These are phyloP conservation scores for Sporothrix euskadiensis DNA, from an alignment of 2,329 filamentous ascomycete genomes.

Conservation along the genomic window DNA sequence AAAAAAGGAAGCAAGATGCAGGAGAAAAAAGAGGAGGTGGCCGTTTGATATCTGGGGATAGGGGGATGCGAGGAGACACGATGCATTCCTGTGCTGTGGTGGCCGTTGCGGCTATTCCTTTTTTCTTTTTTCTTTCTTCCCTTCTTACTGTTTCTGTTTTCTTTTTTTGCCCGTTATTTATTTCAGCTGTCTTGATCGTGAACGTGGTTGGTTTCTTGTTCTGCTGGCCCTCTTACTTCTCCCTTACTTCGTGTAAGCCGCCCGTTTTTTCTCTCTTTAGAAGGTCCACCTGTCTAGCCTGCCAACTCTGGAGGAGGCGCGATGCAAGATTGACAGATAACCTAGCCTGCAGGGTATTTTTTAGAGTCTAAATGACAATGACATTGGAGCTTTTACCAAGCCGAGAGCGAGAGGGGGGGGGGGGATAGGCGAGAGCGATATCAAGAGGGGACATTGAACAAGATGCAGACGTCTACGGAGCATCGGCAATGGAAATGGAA, in stretches of 20 bases:
- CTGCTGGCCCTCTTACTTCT: neutral
- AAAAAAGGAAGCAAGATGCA: conserved; percentile 12
- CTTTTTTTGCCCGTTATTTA: neutral
- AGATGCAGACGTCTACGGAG: neutral
- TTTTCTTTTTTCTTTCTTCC: neutral
- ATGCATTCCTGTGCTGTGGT: neutral
- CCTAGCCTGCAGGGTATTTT: conserved; percentile 5
- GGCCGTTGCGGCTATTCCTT: neutral
- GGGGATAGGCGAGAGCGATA: neutral
- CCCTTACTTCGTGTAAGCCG: conserved; percentile 7
- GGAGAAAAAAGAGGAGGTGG: neutral
- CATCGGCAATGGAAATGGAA: neutral
- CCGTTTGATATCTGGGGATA: neutral
- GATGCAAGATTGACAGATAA: neutral
- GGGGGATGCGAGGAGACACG: neutral
- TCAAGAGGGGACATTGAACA: neutral
- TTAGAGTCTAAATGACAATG: neutral
- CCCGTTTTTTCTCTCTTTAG: neutral
- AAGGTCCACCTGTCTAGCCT: neutral
- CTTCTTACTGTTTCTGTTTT: neutral
- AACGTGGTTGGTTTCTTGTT: neutral
- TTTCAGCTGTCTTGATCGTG: neutral
- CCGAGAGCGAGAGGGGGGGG: neutral
- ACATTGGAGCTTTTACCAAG: neutral
- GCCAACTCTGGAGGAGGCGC: neutral